phyloP scores from a whole-genome alignment of 78 protist species.

The Dictyostelium brefeldianum region DNA sequence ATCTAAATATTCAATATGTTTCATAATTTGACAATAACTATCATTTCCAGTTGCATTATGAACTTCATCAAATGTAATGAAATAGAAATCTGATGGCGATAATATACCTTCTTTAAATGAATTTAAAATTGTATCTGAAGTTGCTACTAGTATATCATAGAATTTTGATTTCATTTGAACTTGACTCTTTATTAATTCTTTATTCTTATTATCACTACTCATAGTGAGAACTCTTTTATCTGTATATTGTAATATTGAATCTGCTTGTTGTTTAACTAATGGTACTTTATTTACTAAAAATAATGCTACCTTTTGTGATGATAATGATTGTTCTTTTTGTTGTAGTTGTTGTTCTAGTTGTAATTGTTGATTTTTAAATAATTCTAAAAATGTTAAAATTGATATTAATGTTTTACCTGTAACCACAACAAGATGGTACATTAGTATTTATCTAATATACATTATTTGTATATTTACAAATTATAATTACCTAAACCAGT shows the following conservation, averaged over 20 bases:
- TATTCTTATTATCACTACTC: background rate
- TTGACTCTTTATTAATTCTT: background rate
- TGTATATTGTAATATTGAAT: background rate
- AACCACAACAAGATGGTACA: too few relatives aligned
- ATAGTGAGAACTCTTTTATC: background rate
- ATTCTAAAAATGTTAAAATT: constrained; percentile 18
- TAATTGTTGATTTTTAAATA: background rate
- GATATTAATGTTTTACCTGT: constrained; percentile 44
- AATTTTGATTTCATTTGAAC: background rate
- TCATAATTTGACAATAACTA: constrained; percentile 23
- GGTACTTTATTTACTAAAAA: constrained; percentile 33
- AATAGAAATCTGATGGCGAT: background rate
- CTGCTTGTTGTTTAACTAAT: constrained; percentile 67
- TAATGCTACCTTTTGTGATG: background rate
- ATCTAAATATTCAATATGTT: background rate
- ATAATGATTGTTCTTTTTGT: background rate
- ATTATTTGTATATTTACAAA: too few relatives aligned
- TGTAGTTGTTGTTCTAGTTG: background rate
- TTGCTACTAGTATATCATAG: constrained; percentile 37
- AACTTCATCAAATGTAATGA: constrained; percentile 76
- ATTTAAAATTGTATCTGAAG: constrained; percentile 18
- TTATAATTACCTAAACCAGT: constrained; percentile 27
- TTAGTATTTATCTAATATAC: too few relatives aligned
- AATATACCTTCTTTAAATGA: background rate
- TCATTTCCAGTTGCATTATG: constrained; percentile 76